Base-by-base conservation (phyloP, 169 alveolate genomes). In the Plasmodium gaboni region DNA sequence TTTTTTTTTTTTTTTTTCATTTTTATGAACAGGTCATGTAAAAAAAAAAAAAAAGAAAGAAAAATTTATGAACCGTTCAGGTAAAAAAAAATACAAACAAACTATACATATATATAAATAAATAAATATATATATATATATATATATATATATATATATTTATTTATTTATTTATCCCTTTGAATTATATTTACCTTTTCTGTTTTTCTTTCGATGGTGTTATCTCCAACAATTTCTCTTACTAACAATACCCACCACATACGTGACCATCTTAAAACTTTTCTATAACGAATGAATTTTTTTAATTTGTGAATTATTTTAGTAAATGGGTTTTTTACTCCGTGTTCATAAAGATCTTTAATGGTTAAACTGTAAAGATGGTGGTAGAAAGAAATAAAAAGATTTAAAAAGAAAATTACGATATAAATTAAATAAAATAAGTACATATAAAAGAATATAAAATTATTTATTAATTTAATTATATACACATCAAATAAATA, bases 241-340 rank as follows among this genome's bases (percentile, higher is more conserved):
- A 71, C 86, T 60, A 86, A 53, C 26, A 86, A 73, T 59, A 86
- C 28, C 92, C 92, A 86, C 92, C 92, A 86, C 12, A 86, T 60
- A 44, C 92, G 80, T n/a, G 92, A 69, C 92, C 92, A 86, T 17
- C 92, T 86, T 55, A 86, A 86, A 26, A 86, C 74, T 86, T 70
- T 86, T 86, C 87, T 86, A 71, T 86, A 86, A 73, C 87, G 87
- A 4, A 69, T 46, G 6, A 72, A 50, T 70, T 86, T 86, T 19
- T 71, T 86, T 9, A 86, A 13, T 46, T 42, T 70, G 48, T 67
- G 63, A 10, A 86, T 55, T 10, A 69, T 44, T 46, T 59, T 61
- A n/a, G 74, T 60, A 38, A 86, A 7, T 44, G 92, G 92, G 17
- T 38, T 46, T 26, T 86, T 86, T 19, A 86, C 87, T 24, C 68